phyloP scores from a whole-genome alignment of 2,329 filamentous ascomycete genomes.

The Diaporthe capsici region DNA sequence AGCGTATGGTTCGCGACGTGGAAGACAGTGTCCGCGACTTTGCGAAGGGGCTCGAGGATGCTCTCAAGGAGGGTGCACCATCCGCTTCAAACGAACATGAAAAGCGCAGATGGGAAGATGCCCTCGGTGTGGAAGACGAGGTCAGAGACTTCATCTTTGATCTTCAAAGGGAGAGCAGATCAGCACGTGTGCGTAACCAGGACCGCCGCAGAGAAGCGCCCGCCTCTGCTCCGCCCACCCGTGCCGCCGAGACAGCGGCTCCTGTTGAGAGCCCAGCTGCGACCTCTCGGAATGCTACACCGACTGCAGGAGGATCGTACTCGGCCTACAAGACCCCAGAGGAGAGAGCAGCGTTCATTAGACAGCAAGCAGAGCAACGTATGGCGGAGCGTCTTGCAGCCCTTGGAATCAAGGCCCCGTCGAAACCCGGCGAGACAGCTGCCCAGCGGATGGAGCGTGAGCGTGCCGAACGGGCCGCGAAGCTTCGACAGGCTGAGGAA shows the following conservation, averaged over 20 bases:
- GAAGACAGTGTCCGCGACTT: slow-evolving; percentile 96
- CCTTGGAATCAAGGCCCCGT: slow-evolving; percentile 87
- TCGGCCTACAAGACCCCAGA: slow-evolving; percentile 90
- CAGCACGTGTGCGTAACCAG: slow-evolving; percentile 76
- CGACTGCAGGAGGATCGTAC: slow-evolving; percentile 75
- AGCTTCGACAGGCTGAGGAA: slow-evolving; percentile 90
- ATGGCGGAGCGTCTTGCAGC: slow-evolving; percentile 97
- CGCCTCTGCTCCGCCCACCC: slow-evolving; percentile 58
- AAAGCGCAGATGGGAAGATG: slow-evolving; percentile 94
- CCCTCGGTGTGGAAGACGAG: slow-evolving; percentile 94
- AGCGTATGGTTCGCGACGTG: slow-evolving; percentile 96
- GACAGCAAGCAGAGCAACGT: slow-evolving; percentile 95
- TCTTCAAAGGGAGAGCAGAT: slow-evolving; percentile 86
- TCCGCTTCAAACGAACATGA: slow-evolving; percentile 89
- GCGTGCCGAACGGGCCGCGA: slow-evolving; percentile 87
- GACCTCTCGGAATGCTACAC: slow-evolving; percentile 68
- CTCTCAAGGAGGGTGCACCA: slow-evolving; percentile 83
- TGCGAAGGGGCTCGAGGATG: slow-evolving; percentile 86
- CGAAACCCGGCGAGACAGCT: slow-evolving; percentile 83
- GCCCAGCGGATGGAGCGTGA: slow-evolving; percentile 91
- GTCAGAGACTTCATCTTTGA: slow-evolving; percentile 99
- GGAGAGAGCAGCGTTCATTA: slow-evolving; percentile 95
- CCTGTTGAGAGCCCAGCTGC: slow-evolving; percentile 68
- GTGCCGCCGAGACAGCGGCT: slow-evolving; percentile 57
- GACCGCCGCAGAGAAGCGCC: slow-evolving; percentile 66